Evolutionary conservation across 1,284 basidiomycete genomes (phyloP), one percentile per base, ranked within the genome.

Genomic region (Cryptococcus sp.): DNA sequence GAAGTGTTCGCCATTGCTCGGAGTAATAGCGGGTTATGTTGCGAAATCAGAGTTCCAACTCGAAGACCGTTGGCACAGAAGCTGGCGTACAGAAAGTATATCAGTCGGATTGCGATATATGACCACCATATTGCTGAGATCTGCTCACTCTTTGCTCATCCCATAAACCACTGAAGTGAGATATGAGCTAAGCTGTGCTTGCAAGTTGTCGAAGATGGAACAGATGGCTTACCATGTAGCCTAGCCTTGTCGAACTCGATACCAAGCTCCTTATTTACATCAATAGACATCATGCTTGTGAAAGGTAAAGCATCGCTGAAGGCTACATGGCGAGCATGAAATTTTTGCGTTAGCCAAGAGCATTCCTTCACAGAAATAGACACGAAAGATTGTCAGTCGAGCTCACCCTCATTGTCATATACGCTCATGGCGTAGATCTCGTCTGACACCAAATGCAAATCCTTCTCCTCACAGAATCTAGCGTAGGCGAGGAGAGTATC

Each of bases 41-140:
- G 79, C 10, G 75, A 75, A 45, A 80, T 69, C 5, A 80, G 65
- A 6, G 74, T 66, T 16, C 79, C 80, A 29, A 79, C 63, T 1
- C 78, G 72, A n/a, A 78, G 66, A 2, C 80, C 80, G 63, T 81
- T 81, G 29, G 76, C 69, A 58, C 79, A 80, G 57, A 80, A 81
- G 60, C 72, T 74, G 44, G 4, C 43, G 54, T 25, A 54, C 13
- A 44, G 20, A 16, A 10, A 43, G 50, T 10, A 22, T 15, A 25
- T 47, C 50, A 52, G 50, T 52, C 29, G 1, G 7, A 29, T 6
- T 8, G 54, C 22, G n/a, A 22, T 11, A 34, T 13, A 13, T 19
- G 39, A 20, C 48, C 17, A 15, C 17, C 10, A n/a, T 20, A 11
- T 43, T 17, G 16, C 37, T 13, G 29, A 23, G 23, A 13, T 5